phyloP scores from a whole-genome alignment of 345 rosid genomes.

The Geranium rotundifolium region DNA sequence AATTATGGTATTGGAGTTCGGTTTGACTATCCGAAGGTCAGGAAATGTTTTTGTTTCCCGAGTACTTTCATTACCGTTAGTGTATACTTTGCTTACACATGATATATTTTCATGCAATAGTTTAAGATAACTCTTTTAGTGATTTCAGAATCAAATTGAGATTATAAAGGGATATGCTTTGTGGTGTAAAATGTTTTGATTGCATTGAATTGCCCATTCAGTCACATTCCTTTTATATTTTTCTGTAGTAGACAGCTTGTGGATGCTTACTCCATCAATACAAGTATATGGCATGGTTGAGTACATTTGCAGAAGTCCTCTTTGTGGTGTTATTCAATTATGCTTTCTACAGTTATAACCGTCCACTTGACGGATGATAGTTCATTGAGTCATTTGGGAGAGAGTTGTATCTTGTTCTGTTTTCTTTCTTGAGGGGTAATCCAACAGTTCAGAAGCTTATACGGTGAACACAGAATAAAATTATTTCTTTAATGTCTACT shows the following conservation, averaged over 20 bases:
- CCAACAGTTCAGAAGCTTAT: too few species aligned
- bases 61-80: not conserved
- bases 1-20: constrained; percentile 85
- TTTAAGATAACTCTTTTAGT: not conserved
- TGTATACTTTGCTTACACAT: not conserved
- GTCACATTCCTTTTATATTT: not conserved
- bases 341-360: too few species aligned
- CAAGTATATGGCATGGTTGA: too few species aligned
- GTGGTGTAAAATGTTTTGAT: not conserved
- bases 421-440: too few species aligned
- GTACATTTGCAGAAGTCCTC: too few species aligned
- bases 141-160: not conserved
- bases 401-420: too few species aligned
- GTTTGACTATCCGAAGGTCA: constrained; percentile 72
- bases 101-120: not conserved
- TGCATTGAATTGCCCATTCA: not conserved
- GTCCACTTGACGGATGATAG: too few species aligned
- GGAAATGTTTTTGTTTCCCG: not conserved
- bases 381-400: too few species aligned
- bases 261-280: too few species aligned
- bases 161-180: not conserved
- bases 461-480: too few species aligned
- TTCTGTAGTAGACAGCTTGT: not conserved
- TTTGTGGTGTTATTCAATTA: too few species aligned
- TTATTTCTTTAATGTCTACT: too few species aligned